These are phyloP conservation scores for Trifolium subterraneum DNA, from an alignment of 306 rosid species.

Conservation along the genomic window DNA sequence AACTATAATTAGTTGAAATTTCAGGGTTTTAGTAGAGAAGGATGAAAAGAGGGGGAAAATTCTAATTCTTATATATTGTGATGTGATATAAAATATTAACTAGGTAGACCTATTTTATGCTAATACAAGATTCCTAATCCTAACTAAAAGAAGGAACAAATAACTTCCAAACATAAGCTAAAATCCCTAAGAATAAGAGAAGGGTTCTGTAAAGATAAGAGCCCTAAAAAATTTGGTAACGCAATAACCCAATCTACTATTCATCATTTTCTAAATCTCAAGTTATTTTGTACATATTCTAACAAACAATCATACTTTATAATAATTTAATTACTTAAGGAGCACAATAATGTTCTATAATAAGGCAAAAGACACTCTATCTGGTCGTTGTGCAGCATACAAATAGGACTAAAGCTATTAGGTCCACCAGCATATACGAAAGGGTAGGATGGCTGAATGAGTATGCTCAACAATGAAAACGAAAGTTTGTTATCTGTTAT, in stretches of 20 bases:
- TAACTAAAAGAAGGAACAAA: conserved; percentile 1
- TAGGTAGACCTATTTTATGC: neutral
- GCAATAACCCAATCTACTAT: neutral
- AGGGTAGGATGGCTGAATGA: conserved; percentile 6
- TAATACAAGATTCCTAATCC: conserved; percentile 19
- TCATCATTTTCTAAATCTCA: conserved; percentile 8
- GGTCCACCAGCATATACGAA: too few species aligned
- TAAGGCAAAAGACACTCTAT: conserved; percentile 28
- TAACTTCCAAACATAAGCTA: conserved; percentile 4
- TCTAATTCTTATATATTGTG: neutral
- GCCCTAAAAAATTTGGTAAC: neutral
- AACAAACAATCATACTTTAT: conserved; percentile 26
- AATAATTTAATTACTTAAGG: conserved; percentile 15
- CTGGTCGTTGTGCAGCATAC: conserved; percentile 11
- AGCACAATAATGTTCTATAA: conserved; percentile 27
- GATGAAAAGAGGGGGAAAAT: conserved; percentile 12
- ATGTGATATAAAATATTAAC: conserved; percentile 10
- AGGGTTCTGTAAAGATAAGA: neutral
- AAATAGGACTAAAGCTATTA: conserved; percentile 26
- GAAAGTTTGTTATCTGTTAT: conserved; percentile 22
- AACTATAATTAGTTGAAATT: conserved; percentile 29
- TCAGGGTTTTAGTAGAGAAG: conserved; percentile 21
- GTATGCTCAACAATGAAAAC: conserved; percentile 25
- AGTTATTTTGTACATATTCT: conserved; percentile 15
- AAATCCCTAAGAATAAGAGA: conserved; percentile 14